Base-by-base conservation (phyloP, 768 basidiomycete genomes). In the Amanita subjunquillea region DNA sequence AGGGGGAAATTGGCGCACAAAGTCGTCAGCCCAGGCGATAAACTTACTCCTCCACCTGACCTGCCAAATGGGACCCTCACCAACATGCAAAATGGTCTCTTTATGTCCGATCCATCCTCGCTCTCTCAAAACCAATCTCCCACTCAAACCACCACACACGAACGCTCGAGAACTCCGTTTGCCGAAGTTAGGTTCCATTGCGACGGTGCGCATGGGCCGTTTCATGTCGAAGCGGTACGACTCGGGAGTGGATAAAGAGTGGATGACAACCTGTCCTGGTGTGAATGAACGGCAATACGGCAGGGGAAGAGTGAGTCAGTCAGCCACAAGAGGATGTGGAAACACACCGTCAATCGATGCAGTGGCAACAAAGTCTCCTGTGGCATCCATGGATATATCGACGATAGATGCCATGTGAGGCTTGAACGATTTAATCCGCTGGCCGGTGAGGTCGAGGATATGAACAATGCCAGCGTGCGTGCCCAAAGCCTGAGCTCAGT, bases 51-150 rank as follows among this genome's bases (percentile, higher is more conserved):
- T 73, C 96, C 96, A 98, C 53, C 85, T 77, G 8, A 85, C 81
- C 48, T 84, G 82, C 92, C 93, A 97, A 49, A 99, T 90, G 0
- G 96, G 91, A 9, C 95, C 96, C 68, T 98, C 96, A 3, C 86
- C 88, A 4, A 64, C 73, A 61, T 92, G 85, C 17, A 96, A 64
- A 5, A 85, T 66, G 0, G 85, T 89, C 64, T 95, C 93, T 61
- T 90, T 96, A 60, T 96, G 89, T 0, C 95, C 93, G 1, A 97
- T 69, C 94, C 96, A 97, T 5, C 93, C 90, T 63, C 96, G 97
- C 72, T 97, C 95, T 57, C 88, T 81, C 59, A 96, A 60, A n/a
- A 89, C 72, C 25, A 99, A 70, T 20, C 76, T 82, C 3, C 96
- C 95, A 0, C 90, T 86, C 76, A 95, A 77, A 7, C 96, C 96